These are phyloP conservation scores for Forsythia suspensa DNA, from an alignment of 257 asterid species.

Conservation along the genomic window DNA sequence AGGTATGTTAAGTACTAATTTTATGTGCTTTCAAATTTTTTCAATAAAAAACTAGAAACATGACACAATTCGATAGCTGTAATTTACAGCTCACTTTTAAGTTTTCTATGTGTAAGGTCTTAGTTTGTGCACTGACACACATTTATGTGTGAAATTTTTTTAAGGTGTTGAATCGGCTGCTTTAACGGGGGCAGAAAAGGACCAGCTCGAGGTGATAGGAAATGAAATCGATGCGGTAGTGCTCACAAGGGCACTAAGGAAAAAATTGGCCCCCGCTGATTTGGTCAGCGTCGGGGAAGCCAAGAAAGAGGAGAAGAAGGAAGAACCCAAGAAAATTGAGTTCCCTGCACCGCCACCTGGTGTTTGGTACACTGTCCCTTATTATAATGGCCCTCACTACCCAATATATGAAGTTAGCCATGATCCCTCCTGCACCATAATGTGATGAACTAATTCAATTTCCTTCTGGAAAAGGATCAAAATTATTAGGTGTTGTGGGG, in stretches of 20 bases:
- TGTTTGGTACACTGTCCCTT: slow-evolving; percentile 12
- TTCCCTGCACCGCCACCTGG: neutral
- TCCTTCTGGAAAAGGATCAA: neutral
- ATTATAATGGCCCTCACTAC: neutral
- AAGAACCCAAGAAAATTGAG: neutral
- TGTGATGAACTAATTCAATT: slow-evolving; percentile 27
- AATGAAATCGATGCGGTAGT: slow-evolving; percentile 56
- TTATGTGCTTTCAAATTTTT: too few species aligned
- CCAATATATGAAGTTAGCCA: neutral
- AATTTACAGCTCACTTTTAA: too few species aligned
- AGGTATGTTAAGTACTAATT: slow-evolving; percentile 18
- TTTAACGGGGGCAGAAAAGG: slow-evolving; percentile 37
- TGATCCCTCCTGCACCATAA: slow-evolving; percentile 35
- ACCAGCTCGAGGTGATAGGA: slow-evolving; percentile 56
- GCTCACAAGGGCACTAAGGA: slow-evolving; percentile 44
- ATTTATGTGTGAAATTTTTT: neutral
- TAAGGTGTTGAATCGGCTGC: slow-evolving; percentile 51
- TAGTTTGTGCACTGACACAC: neutral
- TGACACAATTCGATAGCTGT: too few species aligned
- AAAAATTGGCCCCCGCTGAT: slow-evolving; percentile 51
- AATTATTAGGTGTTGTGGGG: neutral
- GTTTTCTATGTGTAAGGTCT: too few species aligned
- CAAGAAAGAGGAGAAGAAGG: slow-evolving; percentile 19
- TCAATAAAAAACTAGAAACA: too few species aligned
- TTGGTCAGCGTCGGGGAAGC: slow-evolving; percentile 44